Conservation (phyloP, 371 early-diverging fungal genomes). For the Apophysomyces trapeziformis region DNA sequence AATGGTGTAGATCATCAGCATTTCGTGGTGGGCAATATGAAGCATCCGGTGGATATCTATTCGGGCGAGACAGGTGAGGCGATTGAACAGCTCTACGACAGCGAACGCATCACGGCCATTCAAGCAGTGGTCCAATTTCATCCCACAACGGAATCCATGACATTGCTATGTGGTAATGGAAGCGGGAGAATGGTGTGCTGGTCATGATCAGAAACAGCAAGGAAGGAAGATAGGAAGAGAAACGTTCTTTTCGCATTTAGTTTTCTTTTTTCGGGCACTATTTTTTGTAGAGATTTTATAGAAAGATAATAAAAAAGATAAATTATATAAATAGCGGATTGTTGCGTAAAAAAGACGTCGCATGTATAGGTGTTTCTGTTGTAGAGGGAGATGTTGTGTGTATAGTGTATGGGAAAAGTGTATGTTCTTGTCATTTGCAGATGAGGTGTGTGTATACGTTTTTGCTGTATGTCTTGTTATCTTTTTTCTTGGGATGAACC, state of each 20-base stretch:
- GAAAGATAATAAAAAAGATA: neutral
- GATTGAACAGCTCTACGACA: conserved; percentile 56
- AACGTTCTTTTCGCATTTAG: no score
- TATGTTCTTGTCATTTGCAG: no score
- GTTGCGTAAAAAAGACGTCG: conserved; percentile 2
- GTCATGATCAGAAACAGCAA: conserved; percentile 17
- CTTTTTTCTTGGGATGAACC: neutral
- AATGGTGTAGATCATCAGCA: conserved; percentile 42
- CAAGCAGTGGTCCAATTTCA: conserved; percentile 74
- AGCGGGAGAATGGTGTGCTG: conserved; percentile 52
- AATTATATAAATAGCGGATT: no score
- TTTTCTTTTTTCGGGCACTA: no score
- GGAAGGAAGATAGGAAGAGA: no score
- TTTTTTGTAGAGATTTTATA: no score
- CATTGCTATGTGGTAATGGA: conserved; percentile 43
- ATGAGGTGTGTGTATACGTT: no score
- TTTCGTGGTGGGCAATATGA: conserved; percentile 75
- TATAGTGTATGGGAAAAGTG: neutral
- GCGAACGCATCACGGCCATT: conserved; percentile 62
- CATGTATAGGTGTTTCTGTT: no score
- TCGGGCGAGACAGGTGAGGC: conserved; percentile 62
- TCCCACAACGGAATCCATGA: conserved; percentile 45
- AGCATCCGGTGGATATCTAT: conserved; percentile 63
- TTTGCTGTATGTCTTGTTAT: no score
- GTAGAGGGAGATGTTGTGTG: neutral